Percentiles rank a stretch among this genome's conserved stretches.
phyloP scores from a whole-genome alignment of 2,329 filamentous ascomycete genomes.

The Cercospora citrullina region DNA sequence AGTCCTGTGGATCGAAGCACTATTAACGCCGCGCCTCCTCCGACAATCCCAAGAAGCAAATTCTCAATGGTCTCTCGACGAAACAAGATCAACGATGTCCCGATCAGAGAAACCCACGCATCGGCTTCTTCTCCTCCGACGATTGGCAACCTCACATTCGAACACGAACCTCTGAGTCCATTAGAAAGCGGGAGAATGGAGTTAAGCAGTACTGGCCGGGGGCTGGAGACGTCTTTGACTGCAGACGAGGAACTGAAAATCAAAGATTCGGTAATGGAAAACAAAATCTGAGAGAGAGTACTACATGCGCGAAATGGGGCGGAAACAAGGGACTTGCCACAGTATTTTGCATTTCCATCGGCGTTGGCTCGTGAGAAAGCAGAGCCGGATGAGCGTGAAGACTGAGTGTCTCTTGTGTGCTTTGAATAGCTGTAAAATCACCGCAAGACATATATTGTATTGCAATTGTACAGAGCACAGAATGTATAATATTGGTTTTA shows the following conservation, averaged over 20 bases:
- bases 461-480: slow-evolving; percentile 3
- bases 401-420: neutral
- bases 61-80: neutral
- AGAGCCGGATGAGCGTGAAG: neutral
- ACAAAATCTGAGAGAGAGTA: slow-evolving; percentile 6
- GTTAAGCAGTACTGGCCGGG: slow-evolving; percentile 33
- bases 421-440: neutral
- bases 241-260: slow-evolving; percentile 42
- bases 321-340: neutral
- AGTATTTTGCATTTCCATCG: neutral
- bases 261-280: slow-evolving; percentile 7
- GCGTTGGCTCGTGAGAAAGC: neutral
- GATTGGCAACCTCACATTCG: slow-evolving; percentile 17
- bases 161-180: slow-evolving; percentile 12
- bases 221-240: slow-evolving; percentile 58
- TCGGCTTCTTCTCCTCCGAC: neutral
- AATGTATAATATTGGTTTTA: neutral
- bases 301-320: too few species aligned
- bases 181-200: slow-evolving; percentile 4
- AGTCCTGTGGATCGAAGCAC: slow-evolving; percentile 2
- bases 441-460: neutral
- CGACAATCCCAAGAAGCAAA: slow-evolving; percentile 12
- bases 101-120: neutral
- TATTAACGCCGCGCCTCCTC: slow-evolving; percentile 1
- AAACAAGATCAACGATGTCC: neutral